phyloP scores from a whole-genome alignment of 805 yeast species.

The Hanseniaspora lachancei region DNA sequence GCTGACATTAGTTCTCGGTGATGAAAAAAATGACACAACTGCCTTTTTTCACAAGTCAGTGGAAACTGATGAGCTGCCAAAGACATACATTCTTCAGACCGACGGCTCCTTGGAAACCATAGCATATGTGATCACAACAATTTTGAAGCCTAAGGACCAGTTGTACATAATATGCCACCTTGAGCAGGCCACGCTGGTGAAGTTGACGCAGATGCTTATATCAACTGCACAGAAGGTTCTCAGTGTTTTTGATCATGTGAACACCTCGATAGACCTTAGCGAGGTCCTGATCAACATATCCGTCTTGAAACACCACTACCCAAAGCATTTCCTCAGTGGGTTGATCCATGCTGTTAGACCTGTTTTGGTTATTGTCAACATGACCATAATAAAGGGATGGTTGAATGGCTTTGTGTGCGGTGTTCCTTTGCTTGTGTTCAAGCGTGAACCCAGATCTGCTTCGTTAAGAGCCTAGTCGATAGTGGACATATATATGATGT shows the following conservation, averaged over 20 bases:
- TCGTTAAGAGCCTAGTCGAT: neutral
- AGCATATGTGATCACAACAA: neutral
- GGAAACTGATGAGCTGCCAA: conserved; percentile 1
- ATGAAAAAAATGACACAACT: neutral
- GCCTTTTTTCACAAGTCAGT: neutral
- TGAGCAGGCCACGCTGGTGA: conserved; percentile 1
- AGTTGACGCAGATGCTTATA: neutral
- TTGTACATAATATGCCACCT: neutral
- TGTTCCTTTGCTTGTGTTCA: conserved; percentile 8
- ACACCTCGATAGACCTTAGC: neutral
- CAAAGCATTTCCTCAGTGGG: conserved; percentile 11
- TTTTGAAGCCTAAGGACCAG: neutral
- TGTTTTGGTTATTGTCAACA: conserved; percentile 4
- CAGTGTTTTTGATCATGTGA: conserved; percentile 6
- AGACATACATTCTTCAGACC: conserved; percentile 5
- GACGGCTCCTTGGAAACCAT: conserved; percentile 7
- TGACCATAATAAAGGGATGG: conserved; percentile 9
- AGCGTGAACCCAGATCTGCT: neutral
- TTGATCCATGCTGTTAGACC: conserved; percentile 11
- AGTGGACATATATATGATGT: neutral
- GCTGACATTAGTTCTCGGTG: conserved; percentile 2
- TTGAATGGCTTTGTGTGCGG: conserved; percentile 10
- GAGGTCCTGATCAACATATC: conserved; percentile 6
- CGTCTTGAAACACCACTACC: conserved; percentile 6
- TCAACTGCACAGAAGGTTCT: conserved; percentile 1